Evolutionary conservation across 2,329 filamentous ascomycete species (phyloP).

Genomic region (Aspergillus sp.): DNA sequence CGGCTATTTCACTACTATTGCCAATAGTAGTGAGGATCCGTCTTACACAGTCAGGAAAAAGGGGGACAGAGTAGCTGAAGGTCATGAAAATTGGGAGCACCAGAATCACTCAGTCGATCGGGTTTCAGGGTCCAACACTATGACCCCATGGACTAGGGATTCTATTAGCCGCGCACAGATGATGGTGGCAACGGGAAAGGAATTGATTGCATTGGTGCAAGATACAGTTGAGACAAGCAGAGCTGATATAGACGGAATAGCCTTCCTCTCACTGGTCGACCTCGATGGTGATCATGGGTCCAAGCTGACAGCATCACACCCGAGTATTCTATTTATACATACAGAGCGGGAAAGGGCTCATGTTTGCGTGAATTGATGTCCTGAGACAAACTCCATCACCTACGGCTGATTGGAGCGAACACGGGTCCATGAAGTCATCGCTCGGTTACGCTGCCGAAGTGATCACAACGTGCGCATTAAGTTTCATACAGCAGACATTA

Average conservation of each 20-base stretch:
- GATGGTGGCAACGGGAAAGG: neutral
- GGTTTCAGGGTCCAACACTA: neutral
- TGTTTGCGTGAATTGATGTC: neutral
- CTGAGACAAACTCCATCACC: neutral
- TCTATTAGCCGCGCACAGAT: no score
- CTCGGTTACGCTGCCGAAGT: neutral
- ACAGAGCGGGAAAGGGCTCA: neutral
- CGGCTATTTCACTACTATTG: conserved; percentile 10
- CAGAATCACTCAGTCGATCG: neutral
- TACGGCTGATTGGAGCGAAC: neutral
- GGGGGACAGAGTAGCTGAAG: neutral
- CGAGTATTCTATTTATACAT: neutral
- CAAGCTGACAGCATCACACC: neutral
- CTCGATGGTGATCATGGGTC: neutral
- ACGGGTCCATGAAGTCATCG: conserved; percentile 1
- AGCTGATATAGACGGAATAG: neutral
- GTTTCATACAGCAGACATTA: conserved; percentile 9
- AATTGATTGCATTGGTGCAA: neutral
- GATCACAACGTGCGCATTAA: neutral
- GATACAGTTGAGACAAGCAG: neutral
- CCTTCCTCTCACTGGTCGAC: neutral
- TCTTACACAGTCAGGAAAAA: neutral
- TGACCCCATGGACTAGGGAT: neutral
- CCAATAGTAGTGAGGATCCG: conserved; percentile 11
- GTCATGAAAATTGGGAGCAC: neutral